phyloP scores from a whole-genome alignment of 306 rosid species.

The Neltuma alba region DNA sequence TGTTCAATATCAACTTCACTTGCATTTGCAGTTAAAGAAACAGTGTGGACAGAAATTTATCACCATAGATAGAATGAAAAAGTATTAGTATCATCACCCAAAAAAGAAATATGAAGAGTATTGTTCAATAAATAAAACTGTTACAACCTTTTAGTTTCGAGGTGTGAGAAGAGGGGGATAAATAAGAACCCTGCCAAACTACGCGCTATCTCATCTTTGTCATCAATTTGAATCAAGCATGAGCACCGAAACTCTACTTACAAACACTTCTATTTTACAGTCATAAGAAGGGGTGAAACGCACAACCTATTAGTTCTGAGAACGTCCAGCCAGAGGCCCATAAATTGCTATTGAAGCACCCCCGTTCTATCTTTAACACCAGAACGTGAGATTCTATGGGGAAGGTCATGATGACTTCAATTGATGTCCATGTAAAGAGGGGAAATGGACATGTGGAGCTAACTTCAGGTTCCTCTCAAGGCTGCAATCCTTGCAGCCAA shows the following conservation, averaged over 20 bases:
- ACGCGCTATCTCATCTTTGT: not conserved
- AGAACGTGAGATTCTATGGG: conserved; percentile 17
- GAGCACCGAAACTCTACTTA: conserved; percentile 10
- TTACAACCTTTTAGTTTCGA: no score
- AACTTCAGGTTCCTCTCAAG: conserved; percentile 61
- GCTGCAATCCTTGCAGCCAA: conserved; percentile 86
- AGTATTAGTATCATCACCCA: not conserved
- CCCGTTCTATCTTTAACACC: conserved; percentile 25
- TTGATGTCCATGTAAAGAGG: conserved; percentile 33
- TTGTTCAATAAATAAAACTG: not conserved
- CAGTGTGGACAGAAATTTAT: not conserved
- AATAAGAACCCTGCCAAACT: conserved; percentile 8
- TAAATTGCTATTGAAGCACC: conserved; percentile 21
- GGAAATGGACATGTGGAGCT: not conserved
- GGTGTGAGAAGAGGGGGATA: no score
- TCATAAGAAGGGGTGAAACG: not conserved
- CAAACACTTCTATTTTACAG: conserved; percentile 26
- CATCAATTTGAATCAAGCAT: conserved; percentile 1
- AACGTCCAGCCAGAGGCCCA: conserved; percentile 32
- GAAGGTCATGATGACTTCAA: conserved; percentile 24
- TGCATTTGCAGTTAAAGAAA: not conserved
- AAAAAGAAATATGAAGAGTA: not conserved
- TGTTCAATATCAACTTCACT: conserved; percentile 1
- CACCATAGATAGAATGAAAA: not conserved
- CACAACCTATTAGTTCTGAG: conserved; percentile 4